These are phyloP conservation scores for Leishmania major DNA, from an alignment of 208 protist genomes.

Conservation along the genomic window DNA sequence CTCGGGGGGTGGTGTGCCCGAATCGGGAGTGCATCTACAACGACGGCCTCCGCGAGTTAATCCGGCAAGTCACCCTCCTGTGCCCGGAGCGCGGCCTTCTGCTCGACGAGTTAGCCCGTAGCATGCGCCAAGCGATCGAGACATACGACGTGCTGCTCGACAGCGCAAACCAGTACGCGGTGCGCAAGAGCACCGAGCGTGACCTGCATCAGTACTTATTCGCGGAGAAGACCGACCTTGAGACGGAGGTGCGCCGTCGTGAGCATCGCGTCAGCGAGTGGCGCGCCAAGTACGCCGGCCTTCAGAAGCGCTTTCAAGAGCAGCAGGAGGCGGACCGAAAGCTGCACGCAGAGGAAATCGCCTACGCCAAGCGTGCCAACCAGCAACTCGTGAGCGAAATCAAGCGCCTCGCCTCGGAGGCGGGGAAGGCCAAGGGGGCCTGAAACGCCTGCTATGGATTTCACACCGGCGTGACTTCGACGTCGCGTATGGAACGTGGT, in stretches of 20 bases:
- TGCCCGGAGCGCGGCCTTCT: slow-evolving; percentile 89
- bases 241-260: slow-evolving; percentile 84
- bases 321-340: slow-evolving; percentile 66
- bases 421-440: slow-evolving; percentile 49
- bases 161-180: slow-evolving; percentile 81
- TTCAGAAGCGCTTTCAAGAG: slow-evolving; percentile 86
- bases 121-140: slow-evolving; percentile 72
- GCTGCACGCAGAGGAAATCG: slow-evolving; percentile 87
- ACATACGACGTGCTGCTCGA: slow-evolving; percentile 89
- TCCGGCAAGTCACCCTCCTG: slow-evolving; percentile 81
- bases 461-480: background rate
- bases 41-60: slow-evolving; percentile 84
- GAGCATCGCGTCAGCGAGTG: slow-evolving; percentile 90
- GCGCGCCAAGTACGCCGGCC: slow-evolving; percentile 76
- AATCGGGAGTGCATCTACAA: slow-evolving; percentile 79
- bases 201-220: slow-evolving; percentile 73
- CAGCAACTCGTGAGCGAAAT: slow-evolving; percentile 89
- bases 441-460: background rate
- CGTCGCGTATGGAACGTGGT: too few species aligned
- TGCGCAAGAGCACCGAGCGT: slow-evolving; percentile 88
- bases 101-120: slow-evolving; percentile 59
- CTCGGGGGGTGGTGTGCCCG: slow-evolving; percentile 65
- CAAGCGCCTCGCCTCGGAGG: slow-evolving; percentile 70
- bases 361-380: slow-evolving; percentile 86
- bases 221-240: slow-evolving; percentile 60